phyloP scores from a whole-genome alignment of 2,329 filamentous ascomycete genomes.

The Verticillium zaregamsianum region DNA sequence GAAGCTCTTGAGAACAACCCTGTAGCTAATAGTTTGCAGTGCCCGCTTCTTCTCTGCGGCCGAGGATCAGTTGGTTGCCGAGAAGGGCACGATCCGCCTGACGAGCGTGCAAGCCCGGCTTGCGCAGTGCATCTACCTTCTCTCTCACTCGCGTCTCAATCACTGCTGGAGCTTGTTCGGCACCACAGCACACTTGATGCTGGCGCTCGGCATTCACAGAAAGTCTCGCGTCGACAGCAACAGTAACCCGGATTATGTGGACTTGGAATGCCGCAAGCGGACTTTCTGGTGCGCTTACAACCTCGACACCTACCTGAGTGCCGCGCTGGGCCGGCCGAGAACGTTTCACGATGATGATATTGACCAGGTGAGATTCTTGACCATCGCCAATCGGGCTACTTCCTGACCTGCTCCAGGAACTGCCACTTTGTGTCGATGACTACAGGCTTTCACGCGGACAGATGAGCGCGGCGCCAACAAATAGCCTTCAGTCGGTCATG shows the following conservation, averaged over 20 bases:
- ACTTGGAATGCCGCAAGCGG: slow-evolving; percentile 31
- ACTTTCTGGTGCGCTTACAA: slow-evolving; percentile 63
- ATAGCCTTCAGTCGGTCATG: slow-evolving; percentile 19
- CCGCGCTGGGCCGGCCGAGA: slow-evolving; percentile 55
- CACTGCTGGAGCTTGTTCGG: slow-evolving; percentile 43
- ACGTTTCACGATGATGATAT: slow-evolving; percentile 63
- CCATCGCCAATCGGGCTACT: background rate
- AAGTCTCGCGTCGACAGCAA: background rate
- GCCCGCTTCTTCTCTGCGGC: slow-evolving; percentile 26
- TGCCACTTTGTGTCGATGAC: slow-evolving; percentile 52
- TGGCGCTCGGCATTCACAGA: slow-evolving; percentile 21
- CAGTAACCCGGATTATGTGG: slow-evolving; percentile 18
- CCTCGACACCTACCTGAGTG: slow-evolving; percentile 60
- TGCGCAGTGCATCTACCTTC: slow-evolving; percentile 36
- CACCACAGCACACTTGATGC: slow-evolving; percentile 30
- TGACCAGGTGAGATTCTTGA: slow-evolving; percentile 36
- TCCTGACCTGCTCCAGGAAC: slow-evolving; percentile 22
- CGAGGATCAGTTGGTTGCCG: slow-evolving; percentile 30
- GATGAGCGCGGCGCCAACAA: slow-evolving; percentile 15
- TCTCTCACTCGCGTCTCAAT: slow-evolving; percentile 39
- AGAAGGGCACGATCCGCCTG: slow-evolving; percentile 31
- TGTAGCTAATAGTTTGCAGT: slow-evolving; percentile 6
- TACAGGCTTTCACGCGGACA: slow-evolving; percentile 18
- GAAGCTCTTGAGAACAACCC: too few relatives aligned
- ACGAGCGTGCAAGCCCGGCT: slow-evolving; percentile 36